Evolutionary conservation across 2,329 filamentous ascomycete genomes (phyloP), one percentile per base, ranked within the genome.

Genomic region (Colletotrichum euphorbiae): DNA sequence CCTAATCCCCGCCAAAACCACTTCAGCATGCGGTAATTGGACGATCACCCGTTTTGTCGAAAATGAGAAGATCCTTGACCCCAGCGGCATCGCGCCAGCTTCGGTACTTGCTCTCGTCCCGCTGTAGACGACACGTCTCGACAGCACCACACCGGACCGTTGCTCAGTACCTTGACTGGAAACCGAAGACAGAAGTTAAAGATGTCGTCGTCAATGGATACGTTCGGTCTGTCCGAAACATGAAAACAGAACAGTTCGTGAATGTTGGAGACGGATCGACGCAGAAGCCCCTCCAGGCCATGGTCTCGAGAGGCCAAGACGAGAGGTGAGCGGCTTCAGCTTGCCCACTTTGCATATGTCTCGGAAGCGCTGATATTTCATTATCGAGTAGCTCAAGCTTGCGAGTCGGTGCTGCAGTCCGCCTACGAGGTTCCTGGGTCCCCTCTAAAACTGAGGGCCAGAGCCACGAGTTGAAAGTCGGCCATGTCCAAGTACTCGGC

Each of bases 261-360:
- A 88, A 93, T 68, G 84, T 98, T 59, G 91, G 91, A 11, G 96
- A 99, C 83, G 96, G 96, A 50, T 97, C 94, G 12, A 93, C 92
- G 46, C 83, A 93, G 72, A 84, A 90, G 70, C 84, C 93, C 31
- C 79, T 98, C 62, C 96, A 99, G 81, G 93, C 91, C 51, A 89
- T 97, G 52, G 82, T 97, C 72, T 88, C 62, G 90, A 92, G 71
- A 84, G 87, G 52, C 85, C 93, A 75, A 90, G 91, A 72, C 84
- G 62, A 90, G 79, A 88, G 90, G 93, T 97, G 85, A 77, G 90
- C 77, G 19, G 11, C 40, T 63, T 74, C 28, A 19, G 36, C 70
- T 70, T 68, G 70, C 13, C 19, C 12, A 40, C 36, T 64, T 69
- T 57, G 67, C 28, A 46, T 48, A 54, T 74, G 70, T 74, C 72